Percentiles rank a stretch among this genome's conserved stretches.
Evolutionary conservation across 1,284 basidiomycete genomes (phyloP).

Genomic region (Sporisorium iseilematis-ciliati): DNA sequence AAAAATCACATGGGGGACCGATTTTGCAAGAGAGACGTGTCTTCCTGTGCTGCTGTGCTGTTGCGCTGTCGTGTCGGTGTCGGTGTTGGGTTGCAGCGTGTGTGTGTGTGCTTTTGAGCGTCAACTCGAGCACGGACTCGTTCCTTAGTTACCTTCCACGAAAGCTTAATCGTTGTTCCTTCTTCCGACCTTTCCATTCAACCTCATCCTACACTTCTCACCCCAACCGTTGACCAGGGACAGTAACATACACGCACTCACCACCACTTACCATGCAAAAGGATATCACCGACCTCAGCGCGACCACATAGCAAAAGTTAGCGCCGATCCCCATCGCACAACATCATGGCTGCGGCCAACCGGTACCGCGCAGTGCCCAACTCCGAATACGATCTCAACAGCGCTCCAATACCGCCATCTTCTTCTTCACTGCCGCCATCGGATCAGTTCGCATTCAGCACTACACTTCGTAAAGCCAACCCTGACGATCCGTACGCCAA

Average conservation of each 20-base stretch:
- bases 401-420: slow-evolving; percentile 19
- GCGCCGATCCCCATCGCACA: not conserved
- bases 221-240: not conserved
- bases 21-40: not conserved
- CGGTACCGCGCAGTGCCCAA: slow-evolving; percentile 34
- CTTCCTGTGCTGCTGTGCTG: not conserved
- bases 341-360: slow-evolving; percentile 33
- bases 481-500: slow-evolving; percentile 37
- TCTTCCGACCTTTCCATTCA: not conserved
- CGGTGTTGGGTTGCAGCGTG: not conserved
- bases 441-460: slow-evolving; percentile 57
- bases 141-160: not conserved
- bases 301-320: not conserved
- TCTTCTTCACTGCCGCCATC: slow-evolving; percentile 21
- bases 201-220: not conserved
- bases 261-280: not conserved
- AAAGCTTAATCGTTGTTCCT: not conserved
- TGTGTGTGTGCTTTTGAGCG: too few relatives aligned
- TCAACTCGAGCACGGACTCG: not conserved
- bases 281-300: not conserved
- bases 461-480: slow-evolving; percentile 49
- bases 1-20: too few relatives aligned
- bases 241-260: not conserved
- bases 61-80: not conserved
- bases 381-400: slow-evolving; percentile 30